Percentiles rank a stretch among this genome's conserved stretches.
These are phyloP conservation scores for Teratosphaeria destructans DNA, from an alignment of 2,329 filamentous ascomycete genomes.

Conservation along the genomic window DNA sequence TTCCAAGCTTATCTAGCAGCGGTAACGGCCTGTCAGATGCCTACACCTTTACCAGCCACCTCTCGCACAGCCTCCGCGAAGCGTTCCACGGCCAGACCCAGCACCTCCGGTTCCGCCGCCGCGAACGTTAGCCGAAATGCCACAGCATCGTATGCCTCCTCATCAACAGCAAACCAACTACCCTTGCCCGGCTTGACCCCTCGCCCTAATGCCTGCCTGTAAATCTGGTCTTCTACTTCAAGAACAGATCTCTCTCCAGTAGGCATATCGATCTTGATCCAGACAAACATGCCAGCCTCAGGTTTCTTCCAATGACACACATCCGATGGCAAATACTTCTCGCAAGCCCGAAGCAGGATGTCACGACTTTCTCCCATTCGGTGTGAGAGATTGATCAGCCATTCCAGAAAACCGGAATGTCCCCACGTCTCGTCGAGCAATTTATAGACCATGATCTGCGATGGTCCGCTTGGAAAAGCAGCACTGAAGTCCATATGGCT, in stretches of 20 bases:
- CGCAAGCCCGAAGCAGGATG: slow-evolving; percentile 67
- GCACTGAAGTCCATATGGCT: slow-evolving; percentile 74
- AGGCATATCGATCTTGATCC: slow-evolving; percentile 59
- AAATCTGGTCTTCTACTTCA: slow-evolving; percentile 76
- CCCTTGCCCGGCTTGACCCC: slow-evolving; percentile 75
- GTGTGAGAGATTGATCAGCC: slow-evolving; percentile 71
- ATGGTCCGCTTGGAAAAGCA: slow-evolving; percentile 76
- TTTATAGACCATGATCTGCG: slow-evolving; percentile 77
- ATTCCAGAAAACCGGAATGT: slow-evolving; percentile 77
- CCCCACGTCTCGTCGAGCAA: slow-evolving; percentile 91
- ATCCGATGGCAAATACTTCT: slow-evolving; percentile 61
- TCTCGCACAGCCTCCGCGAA: slow-evolving; percentile 65
- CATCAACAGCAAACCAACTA: slow-evolving; percentile 80
- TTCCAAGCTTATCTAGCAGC: too few relatives aligned
- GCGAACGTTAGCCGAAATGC: slow-evolving; percentile 92
- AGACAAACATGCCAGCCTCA: slow-evolving; percentile 87
- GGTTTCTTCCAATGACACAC: slow-evolving; percentile 73
- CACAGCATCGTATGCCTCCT: slow-evolving; percentile 44
- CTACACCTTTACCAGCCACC: slow-evolving; percentile 39
- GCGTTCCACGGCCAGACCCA: slow-evolving; percentile 43
- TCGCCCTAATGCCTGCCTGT: slow-evolving; percentile 61
- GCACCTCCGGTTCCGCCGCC: slow-evolving; percentile 50
- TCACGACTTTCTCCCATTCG: slow-evolving; percentile 76
- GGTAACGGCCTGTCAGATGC: background rate
- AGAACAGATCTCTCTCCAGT: slow-evolving; percentile 42